These are phyloP conservation scores for Monosiga brevicollis DNA, from an alignment of 78 protist genomes.

Conservation along the genomic window DNA sequence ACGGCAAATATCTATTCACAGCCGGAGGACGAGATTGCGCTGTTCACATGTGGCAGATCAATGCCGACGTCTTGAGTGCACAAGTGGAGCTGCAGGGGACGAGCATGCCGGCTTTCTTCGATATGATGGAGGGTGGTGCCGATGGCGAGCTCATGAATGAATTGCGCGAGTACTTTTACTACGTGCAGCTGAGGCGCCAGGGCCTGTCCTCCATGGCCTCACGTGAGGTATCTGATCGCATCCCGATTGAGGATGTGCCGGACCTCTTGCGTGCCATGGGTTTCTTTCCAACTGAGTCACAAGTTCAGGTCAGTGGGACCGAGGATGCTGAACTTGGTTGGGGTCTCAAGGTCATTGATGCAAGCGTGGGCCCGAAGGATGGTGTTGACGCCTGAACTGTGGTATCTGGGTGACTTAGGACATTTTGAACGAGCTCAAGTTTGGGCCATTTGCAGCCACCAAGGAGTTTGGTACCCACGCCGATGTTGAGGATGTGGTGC, in stretches of 20 bases:
- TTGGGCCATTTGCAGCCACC: background rate
- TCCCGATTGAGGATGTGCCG: slow-evolving; percentile 29
- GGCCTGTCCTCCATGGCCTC: slow-evolving; percentile 29
- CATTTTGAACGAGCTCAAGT: slow-evolving; percentile 21
- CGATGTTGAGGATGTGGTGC: background rate
- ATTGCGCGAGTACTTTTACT: slow-evolving; percentile 38
- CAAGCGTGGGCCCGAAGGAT: too few relatives aligned
- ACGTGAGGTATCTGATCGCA: slow-evolving; percentile 6
- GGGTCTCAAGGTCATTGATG: too few relatives aligned
- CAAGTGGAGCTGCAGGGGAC: background rate
- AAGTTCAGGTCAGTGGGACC: background rate
- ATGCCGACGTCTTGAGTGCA: background rate
- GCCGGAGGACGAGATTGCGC: slow-evolving; percentile 22
- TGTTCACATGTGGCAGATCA: slow-evolving; percentile 12
- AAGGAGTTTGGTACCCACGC: background rate
- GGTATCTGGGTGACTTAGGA: background rate
- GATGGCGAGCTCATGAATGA: slow-evolving; percentile 25
- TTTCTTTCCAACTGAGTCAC: slow-evolving; percentile 6
- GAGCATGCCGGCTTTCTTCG: slow-evolving; percentile 5
- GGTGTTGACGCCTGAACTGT: too few relatives aligned
- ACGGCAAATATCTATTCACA: slow-evolving; percentile 34
- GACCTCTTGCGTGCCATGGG: background rate
- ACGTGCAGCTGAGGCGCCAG: slow-evolving; percentile 29
- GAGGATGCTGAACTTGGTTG: too few relatives aligned
- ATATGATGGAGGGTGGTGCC: slow-evolving; percentile 31